Evolutionary conservation across 768 basidiomycete species (phyloP).

Genomic region (Termitomyces sp.): DNA sequence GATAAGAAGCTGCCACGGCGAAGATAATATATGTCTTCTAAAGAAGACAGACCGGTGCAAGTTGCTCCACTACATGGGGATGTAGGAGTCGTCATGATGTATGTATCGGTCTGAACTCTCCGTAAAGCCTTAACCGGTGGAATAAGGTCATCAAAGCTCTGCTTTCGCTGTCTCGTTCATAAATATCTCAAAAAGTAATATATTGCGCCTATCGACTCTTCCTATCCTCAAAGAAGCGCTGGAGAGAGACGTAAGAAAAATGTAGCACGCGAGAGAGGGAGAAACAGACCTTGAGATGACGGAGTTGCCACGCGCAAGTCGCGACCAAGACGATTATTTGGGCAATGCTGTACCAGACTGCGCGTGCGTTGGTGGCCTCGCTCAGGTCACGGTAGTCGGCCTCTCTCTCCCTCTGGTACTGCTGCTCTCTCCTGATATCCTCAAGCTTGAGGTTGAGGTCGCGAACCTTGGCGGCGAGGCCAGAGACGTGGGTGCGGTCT

Average conservation of each 20-base stretch:
- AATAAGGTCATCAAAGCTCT: no score
- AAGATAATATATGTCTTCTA: no score
- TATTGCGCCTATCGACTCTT: neutral
- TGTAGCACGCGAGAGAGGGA: neutral
- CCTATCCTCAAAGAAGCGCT: constrained; percentile 82
- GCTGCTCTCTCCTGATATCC: constrained; percentile 91
- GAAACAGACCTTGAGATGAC: constrained; percentile 73
- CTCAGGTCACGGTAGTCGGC: constrained; percentile 84
- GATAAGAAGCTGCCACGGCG: no score
- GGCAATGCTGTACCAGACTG: constrained; percentile 90
- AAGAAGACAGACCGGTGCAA: no score
- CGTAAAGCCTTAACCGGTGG: no score
- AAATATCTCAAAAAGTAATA: neutral
- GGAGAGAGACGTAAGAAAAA: constrained; percentile 1
- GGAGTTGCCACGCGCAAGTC: constrained; percentile 91
- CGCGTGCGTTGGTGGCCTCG: constrained; percentile 85
- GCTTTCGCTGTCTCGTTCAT: no score
- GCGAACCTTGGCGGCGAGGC: constrained; percentile 76
- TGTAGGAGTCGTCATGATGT: no score
- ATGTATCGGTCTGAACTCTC: no score
- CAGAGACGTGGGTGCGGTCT: constrained; percentile 80
- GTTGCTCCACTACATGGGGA: no score
- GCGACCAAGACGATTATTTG: constrained; percentile 82
- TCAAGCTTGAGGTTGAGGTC: constrained; percentile 93
- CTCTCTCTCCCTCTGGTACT: constrained; percentile 96